phyloP scores from a whole-genome alignment of 768 basidiomycete species.

The Suillus sp. region DNA sequence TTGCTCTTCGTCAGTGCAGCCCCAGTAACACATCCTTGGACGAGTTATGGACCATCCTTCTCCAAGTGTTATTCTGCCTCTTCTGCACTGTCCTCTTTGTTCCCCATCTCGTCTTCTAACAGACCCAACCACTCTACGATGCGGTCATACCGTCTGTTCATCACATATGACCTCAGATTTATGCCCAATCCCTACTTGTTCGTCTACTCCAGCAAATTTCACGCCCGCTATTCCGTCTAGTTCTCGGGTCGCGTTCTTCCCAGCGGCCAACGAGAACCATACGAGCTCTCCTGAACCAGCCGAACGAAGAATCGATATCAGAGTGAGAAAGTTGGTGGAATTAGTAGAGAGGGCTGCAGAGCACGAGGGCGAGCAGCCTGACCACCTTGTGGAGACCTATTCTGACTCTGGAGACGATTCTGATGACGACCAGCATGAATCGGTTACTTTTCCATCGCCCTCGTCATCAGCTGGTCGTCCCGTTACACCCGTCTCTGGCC shows the following conservation, averaged over 20 bases:
- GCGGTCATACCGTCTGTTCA: constrained; percentile 83
- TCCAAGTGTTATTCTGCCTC: constrained; percentile 29
- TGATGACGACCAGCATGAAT: constrained; percentile 25
- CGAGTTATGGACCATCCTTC: neutral
- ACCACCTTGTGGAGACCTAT: constrained; percentile 25
- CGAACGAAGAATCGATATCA: constrained; percentile 48
- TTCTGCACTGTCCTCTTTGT: constrained; percentile 62
- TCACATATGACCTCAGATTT: constrained; percentile 42
- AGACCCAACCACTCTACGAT: constrained; percentile 62
- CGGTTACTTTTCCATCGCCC: constrained; percentile 20
- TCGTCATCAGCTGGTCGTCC: constrained; percentile 34
- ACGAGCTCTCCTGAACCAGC: neutral
- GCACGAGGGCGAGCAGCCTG: constrained; percentile 13
- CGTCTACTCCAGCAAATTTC: constrained; percentile 18
- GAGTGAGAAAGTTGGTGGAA: constrained; percentile 54
- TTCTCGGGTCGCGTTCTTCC: constrained; percentile 36
- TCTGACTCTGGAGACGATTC: constrained; percentile 34
- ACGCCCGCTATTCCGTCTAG: constrained; percentile 45
- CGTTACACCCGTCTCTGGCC: constrained; percentile 31
- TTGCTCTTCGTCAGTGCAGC: neutral
- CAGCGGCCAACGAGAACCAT: constrained; percentile 35
- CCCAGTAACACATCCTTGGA: neutral
- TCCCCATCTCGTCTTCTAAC: constrained; percentile 35
- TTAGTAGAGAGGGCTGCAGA: constrained; percentile 38
- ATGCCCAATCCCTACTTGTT: constrained; percentile 43